Base-by-base conservation (phyloP, 768 basidiomycete genomes). In the Kwoniella sp. region DNA sequence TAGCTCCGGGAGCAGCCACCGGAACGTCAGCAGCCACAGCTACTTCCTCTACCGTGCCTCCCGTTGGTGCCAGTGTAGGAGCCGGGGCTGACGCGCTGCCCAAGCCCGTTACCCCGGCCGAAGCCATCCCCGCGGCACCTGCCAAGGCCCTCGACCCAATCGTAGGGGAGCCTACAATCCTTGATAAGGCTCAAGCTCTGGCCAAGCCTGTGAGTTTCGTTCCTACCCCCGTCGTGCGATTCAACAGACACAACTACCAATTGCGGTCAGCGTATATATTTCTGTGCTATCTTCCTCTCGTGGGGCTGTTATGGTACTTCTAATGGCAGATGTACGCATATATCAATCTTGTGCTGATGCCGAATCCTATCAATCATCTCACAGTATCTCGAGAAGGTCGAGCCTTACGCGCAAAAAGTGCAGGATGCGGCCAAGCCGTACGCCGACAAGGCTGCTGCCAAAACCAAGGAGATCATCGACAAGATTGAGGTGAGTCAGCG, bases 391-490 rank as follows among this genome's bases (percentile, higher is more conserved):
- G 61, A 67, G n/a, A 67, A 74, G 51, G 67, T 69, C 41, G 68
- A 71, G 58, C 67, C 69, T 41, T 74, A 77, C 57, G 62, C 73
- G 25, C 70, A 79, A 47, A 76, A 78, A 55, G 73, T 75, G 7
- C 72, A 76, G 37, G 72, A 65, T 12, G 63, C 73, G 23, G 67
- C 74, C n/a, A 73, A 73, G 54, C 78, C 78, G 28, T 79, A 79
- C 53, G 71, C 73, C 26, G 76, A 76, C 30, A 72, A 73, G 30
- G 75, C 71, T 5, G 63, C 66, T 15, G 70, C 67, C 61, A 79
- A 78, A 57, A 70, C 73, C 38, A 65, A 78, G 50, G 68, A 75
- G 34, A 56, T 79, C n/a, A 62, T 76, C 25, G 74, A 79, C 54
- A 71, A 72, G 58, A 70, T 77, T 45, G 75, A 79, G 69, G 73